phyloP scores from a whole-genome alignment of 129 eudicot species.

The Oenanthe sinensis region DNA sequence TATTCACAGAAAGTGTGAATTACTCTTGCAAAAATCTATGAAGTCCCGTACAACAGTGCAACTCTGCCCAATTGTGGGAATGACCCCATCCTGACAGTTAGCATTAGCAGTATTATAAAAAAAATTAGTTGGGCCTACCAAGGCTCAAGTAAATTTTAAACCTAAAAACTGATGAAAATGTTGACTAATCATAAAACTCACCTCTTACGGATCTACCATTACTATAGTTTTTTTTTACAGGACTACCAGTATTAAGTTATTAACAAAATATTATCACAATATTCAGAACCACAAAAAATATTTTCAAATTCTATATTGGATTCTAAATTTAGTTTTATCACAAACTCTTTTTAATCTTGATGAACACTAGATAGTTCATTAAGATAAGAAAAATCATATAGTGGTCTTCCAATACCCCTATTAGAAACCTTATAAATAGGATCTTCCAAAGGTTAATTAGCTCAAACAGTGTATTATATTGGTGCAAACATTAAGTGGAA shows the following conservation, averaged over 20 bases:
- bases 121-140: neutral
- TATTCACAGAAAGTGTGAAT: neutral
- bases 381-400: neutral
- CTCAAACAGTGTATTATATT: neutral
- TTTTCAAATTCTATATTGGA: neutral
- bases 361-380: neutral
- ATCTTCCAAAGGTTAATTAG: neutral
- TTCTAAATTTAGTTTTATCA: neutral
- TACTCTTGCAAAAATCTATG: conserved; percentile 56
- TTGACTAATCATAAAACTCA: too few relatives aligned
- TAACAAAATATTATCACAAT: neutral
- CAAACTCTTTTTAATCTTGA: neutral
- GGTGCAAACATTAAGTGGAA: neutral
- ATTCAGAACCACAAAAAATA: neutral
- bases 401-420: neutral
- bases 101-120: neutral
- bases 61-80: conserved; percentile 54
- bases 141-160: neutral
- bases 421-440: neutral
- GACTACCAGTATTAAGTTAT: neutral
- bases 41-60: conserved; percentile 81
- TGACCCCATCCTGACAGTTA: conserved; percentile 59
- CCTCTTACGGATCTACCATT: neutral
- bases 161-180: neutral
- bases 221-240: too few relatives aligned